A percentile compares a stretch with the other conserved stretches of the same genome.
These are phyloP conservation scores for Amanita phalloides DNA, from an alignment of 768 basidiomycete species.

Conservation along the genomic window DNA sequence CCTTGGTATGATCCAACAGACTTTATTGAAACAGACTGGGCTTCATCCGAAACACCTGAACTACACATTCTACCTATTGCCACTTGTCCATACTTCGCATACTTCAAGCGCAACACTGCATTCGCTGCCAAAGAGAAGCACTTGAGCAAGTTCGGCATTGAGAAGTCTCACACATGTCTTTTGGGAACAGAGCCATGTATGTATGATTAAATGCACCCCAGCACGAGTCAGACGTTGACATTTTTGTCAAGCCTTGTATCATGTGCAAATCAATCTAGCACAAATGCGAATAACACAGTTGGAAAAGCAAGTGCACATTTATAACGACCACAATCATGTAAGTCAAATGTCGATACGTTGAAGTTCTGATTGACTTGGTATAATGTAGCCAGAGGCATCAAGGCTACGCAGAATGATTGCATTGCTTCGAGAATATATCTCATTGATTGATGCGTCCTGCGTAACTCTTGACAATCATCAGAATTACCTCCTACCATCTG, in stretches of 20 bases:
- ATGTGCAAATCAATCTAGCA: constrained; percentile 1
- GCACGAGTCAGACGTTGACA: background rate
- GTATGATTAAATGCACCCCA: constrained; percentile 12
- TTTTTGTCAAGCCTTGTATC: constrained; percentile 1
- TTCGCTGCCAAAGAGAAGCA: constrained; percentile 28
- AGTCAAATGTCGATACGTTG: background rate
- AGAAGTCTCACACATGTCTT: constrained; percentile 74
- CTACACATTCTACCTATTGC: constrained; percentile 64
- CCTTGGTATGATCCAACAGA: constrained; percentile 76
- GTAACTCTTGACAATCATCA: constrained; percentile 19
- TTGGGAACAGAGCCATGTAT: constrained; percentile 63
- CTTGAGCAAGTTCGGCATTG: constrained; percentile 75
- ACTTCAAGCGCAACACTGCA: constrained; percentile 53
- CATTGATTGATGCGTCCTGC: constrained; percentile 34
- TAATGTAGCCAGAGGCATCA: background rate
- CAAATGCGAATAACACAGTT: constrained; percentile 2
- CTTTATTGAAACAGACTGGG: constrained; percentile 71
- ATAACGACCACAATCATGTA: background rate
- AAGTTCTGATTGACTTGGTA: background rate
- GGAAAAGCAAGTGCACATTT: background rate
- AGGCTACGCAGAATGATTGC: constrained; percentile 34
- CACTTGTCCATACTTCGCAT: constrained; percentile 76
- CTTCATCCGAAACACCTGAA: constrained; percentile 37
- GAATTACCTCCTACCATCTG: constrained; percentile 57
- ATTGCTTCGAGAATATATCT: constrained; percentile 51